Base-by-base conservation (phyloP, 768 basidiomycete genomes). In the Psilocybe sp. region DNA sequence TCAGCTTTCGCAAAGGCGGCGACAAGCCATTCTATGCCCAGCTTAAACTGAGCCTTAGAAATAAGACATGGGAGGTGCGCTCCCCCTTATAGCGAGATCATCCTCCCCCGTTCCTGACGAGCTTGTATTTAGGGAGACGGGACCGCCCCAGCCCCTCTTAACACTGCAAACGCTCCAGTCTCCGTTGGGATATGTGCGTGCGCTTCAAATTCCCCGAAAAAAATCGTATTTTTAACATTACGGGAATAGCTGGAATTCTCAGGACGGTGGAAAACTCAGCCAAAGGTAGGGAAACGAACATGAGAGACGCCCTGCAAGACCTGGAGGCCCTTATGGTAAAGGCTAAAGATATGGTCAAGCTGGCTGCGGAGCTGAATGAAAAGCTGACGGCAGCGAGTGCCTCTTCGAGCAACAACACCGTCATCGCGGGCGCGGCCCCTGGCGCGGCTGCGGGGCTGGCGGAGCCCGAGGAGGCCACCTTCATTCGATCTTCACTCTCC, bases 1-100 rank as follows among this genome's bases (percentile, higher is more conserved):
- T 99, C 48, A 94, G 91, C 66, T 98, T 99, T 65, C 78, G 96
- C 38, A 90, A 84, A 63, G 93, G 95, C 3, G 95, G 95, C 0
- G 93, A 89, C 63, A 88, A 88, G 66, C 57, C 78, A 1, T 88
- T 92, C 56, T 98, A 99, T 65, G 72, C 80, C 14, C 76, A 80
- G 10, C 73, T 60, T 38, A 60, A 55, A 52, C 56, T 54, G 37
- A 58, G 50, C 43, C 40, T 61, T 47, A 60, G 52, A 48, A 53
- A 46, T 43, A 63, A 63, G 43, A 53, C 59, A 32, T 63, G 61
- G 61, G 61, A 63, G 59, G 61, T 60, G 39, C 36, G 51, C 41
- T 34, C 34, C 47, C 47, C 35, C 32, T 48, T 56, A 42, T 36
- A 44, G 46, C 5, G 31, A 20, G 33, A 44, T n/a, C 18, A 12